Conservation (phyloP, 208 protist genomes). For the Acanthamoeba healyi region DNA sequence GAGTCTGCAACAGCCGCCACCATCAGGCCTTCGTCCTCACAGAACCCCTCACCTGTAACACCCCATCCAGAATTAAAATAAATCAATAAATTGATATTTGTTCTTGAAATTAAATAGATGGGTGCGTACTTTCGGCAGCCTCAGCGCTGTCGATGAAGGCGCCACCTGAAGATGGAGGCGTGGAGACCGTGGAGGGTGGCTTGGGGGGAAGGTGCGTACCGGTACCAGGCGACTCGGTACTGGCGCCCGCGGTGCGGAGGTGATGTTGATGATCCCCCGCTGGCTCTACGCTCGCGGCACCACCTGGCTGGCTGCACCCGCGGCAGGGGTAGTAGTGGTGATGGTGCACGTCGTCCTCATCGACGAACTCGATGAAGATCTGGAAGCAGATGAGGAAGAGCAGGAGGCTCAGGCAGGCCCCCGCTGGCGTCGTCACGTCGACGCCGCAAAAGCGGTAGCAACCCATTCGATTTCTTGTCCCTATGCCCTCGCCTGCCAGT, state of each 20-base stretch:
- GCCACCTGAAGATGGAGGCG: too few species aligned
- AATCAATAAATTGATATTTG: too few species aligned
- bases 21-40: neutral
- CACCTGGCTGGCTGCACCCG: neutral
- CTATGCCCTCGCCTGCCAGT: neutral
- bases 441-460: conserved; percentile 54
- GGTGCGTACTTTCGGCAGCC: too few species aligned
- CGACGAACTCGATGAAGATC: conserved; percentile 60
- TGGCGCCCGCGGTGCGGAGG: too few species aligned
- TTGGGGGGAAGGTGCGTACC: too few species aligned
- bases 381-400: conserved; percentile 67
- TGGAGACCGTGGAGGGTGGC: too few species aligned
- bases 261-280: neutral
- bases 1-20: neutral
- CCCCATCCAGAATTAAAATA: neutral
- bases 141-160: too few species aligned
- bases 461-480: neutral
- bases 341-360: conserved; percentile 66
- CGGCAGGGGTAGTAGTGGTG: conserved; percentile 68
- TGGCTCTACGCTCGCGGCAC: neutral
- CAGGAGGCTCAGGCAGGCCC: conserved; percentile 35
- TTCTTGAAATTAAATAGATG: too few species aligned
- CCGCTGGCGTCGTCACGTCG: conserved; percentile 34
- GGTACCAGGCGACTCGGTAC: too few species aligned
- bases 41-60: neutral